A percentile compares a stretch with the other conserved stretches of the same genome.
These are phyloP conservation scores for Hammondia hammondi DNA, from an alignment of 169 alveolate species.

Conservation along the genomic window DNA sequence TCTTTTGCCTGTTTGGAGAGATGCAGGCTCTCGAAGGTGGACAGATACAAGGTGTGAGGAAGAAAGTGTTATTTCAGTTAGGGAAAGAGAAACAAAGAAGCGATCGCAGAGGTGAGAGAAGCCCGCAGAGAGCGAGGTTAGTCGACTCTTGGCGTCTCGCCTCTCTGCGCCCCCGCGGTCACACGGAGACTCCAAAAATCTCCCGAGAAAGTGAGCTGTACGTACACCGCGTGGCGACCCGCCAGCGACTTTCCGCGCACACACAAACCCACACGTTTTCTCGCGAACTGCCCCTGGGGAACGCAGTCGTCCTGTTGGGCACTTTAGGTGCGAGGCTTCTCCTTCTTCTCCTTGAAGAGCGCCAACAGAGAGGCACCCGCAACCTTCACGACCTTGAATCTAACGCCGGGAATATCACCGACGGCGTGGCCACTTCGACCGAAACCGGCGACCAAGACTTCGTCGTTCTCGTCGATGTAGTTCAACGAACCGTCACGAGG, in stretches of 20 bases:
- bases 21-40: no score
- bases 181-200: no score
- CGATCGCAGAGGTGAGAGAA: not conserved
- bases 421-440: conserved; percentile 99
- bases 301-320: not conserved
- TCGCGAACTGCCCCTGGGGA: not conserved
- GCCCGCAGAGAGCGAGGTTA: not conserved
- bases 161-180: no score
- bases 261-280: not conserved
- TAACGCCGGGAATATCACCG: conserved; percentile 99
- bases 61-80: not conserved
- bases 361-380: conserved; percentile 96
- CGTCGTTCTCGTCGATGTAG: conserved; percentile 99
- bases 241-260: not conserved
- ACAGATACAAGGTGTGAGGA: not conserved
- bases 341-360: conserved; percentile 97
- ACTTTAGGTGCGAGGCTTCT: conserved; percentile 93
- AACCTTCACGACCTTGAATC: conserved; percentile 99
- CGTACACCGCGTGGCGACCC: no score
- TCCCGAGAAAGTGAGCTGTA: no score
- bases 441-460: conserved; percentile 98
- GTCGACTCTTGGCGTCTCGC: no score
- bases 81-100: not conserved
- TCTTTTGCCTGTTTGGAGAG: no score
- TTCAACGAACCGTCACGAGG: conserved; percentile 97